Evolutionary conservation across 2,329 filamentous ascomycete genomes (phyloP), one percentile per base, ranked within the genome.

Genomic region (Scedosporium apiospermum): DNA sequence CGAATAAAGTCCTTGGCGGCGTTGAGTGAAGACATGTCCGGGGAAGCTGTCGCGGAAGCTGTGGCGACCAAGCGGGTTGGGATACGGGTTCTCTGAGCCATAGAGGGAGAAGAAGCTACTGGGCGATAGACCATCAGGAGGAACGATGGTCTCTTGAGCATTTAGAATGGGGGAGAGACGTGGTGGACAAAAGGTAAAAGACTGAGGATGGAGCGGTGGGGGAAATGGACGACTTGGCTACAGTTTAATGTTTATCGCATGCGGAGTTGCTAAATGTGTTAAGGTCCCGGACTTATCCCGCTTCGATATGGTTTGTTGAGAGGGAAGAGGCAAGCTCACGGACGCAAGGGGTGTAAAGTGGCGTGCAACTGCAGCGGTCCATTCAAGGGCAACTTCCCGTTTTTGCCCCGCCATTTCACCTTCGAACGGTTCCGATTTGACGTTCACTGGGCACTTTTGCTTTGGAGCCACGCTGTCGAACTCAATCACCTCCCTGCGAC

Each of bases 1-100:
- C 91, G 88, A 72, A 96, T 78, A 75, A 97, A 96, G 80, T 96
- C 91, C 76, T 89, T 79, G 62, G 90, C 90, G 62, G 84, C 76
- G 67, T 80, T 74, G 42, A 79, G 78, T 60, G 81, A 78, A 58
- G 80, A 77, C 82, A 85, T 85, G 69, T 64, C 75, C 71, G 66
- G 71, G 66, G 51, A n/a, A 51, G 55, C 42, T 42, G 44, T 27
- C 30, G 42, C 42, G 18, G 62, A 42, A 53, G 57, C 23, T 27
- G 51, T 55, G n/a, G 62, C 55, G 44, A 62, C 42, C 59, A 58
- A 61, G 60, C 59, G 62, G 58, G 62, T 60, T 41, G 61, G 58
- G 53, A 65, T 21, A 34, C 6, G 51, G 9, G 34, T 42, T n/a
- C 53, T 55, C 18, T 42, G 46, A 18, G 58, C 14, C 26, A 51